Base-by-base conservation (phyloP, 2,329 filamentous ascomycete genomes). In the Lomentospora prolificans region DNA sequence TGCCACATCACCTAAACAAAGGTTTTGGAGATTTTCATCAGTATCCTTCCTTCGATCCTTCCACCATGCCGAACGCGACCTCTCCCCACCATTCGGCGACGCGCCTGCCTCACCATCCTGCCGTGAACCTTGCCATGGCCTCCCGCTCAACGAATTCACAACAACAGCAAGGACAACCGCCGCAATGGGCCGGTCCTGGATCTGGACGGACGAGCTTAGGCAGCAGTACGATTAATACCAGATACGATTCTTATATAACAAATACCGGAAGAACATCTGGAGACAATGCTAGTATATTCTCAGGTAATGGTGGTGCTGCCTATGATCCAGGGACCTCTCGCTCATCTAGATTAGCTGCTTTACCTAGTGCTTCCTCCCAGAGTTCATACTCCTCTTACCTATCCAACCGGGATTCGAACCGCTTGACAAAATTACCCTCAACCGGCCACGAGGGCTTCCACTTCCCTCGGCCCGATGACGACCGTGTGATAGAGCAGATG, bases 1-100 rank as follows among this genome's bases (percentile, higher is more conserved):
- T 88, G 58, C 89, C 90, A 28, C 88, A 94, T 69, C 89, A 95
- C 65, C 73, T 95, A 55, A 91, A 90, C 69, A 91, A 90, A 71
- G 78, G 76, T 61, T 82, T 82, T 51, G 74, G 75, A 62, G 91
- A 96, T 70, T 96, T 85, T 66, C 90, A 96, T 72, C 92, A 96
- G 66, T 96, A 96, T 68, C 90, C 90, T 44, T 80, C 80, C 54
- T 83, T 87, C 67, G 84, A 86, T 61, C 74, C 81, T 28, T 70
- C 78, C 52, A 67, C 73, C 39, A 66, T 74, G 56, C 70, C 75
- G 44, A 70, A 73, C 58, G 72, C 75, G 57, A 46, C 50, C 36
- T 56, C 55, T 44, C 56, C 56, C 39, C 81, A 86, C 64, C 74
- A 79, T 46, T 79, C 80, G 7, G 82, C 81, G 9, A 78, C 82